Conservation (phyloP, 331 rosid genomes). For the Arachis monticola region DNA sequence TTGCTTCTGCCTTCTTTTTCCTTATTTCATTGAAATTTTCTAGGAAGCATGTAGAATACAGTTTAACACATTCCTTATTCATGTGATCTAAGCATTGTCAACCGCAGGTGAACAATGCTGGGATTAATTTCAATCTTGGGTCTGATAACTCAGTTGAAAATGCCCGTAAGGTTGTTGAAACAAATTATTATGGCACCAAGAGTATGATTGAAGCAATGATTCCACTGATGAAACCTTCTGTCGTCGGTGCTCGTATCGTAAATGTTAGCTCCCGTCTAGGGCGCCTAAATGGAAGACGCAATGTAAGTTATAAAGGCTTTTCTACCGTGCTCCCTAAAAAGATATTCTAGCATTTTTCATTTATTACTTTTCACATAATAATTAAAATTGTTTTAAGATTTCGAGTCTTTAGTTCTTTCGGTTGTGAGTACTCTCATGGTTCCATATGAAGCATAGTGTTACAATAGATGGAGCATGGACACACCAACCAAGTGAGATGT, state of each 20-base stretch:
- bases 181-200: constrained; percentile 77
- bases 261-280: constrained; percentile 87
- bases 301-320: constrained; percentile 54
- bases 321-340: not conserved
- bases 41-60: not conserved
- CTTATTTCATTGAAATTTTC: not conserved
- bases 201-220: constrained; percentile 72
- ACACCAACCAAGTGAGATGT: no score
- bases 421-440: not conserved
- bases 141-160: constrained; percentile 74
- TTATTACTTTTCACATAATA: not conserved
- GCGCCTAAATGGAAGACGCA: constrained; percentile 76
- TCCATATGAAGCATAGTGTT: not conserved
- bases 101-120: constrained; percentile 66
- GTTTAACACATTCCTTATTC: constrained; percentile 10
- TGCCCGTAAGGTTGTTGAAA: constrained; percentile 61
- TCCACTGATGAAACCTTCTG: constrained; percentile 80
- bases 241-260: constrained; percentile 71
- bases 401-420: constrained; percentile 10
- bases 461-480: no score
- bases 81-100: constrained; percentile 13
- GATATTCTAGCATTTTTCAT: not conserved
- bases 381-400: not conserved
- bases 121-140: constrained; percentile 70
- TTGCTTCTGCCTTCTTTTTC: constrained; percentile 1